phyloP scores from a whole-genome alignment of 345 rosid species.

The Eucalyptus marginata region DNA sequence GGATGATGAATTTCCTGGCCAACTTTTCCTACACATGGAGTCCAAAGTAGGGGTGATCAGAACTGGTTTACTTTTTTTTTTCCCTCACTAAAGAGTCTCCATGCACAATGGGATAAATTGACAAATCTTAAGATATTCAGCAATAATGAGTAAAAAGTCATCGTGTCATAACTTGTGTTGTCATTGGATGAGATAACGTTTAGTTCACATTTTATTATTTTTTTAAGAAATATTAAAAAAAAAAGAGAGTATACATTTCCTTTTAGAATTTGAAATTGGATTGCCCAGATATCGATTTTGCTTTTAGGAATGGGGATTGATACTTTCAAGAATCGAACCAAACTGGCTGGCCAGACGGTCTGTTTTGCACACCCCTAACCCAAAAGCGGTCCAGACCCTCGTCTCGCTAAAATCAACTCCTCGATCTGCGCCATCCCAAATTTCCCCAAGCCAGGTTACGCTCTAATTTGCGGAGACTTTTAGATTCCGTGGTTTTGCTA shows the following conservation, averaged over 20 bases:
- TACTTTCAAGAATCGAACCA: too few species aligned
- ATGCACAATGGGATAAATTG: accelerated
- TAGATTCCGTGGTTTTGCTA: not conserved
- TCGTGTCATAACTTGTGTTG: too few species aligned
- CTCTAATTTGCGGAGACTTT: not conserved
- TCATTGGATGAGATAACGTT: accelerated
- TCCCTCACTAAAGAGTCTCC: too few species aligned
- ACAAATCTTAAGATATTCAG: too few species aligned
- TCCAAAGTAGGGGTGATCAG: not conserved
- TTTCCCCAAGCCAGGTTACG: slow-evolving; percentile 79
- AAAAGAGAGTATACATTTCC: accelerated
- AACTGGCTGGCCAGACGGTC: accelerated
- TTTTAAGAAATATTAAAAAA: too few species aligned
- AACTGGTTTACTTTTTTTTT: too few species aligned
- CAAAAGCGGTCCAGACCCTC: slow-evolving; percentile 25
- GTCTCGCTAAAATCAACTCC: slow-evolving; percentile 43
- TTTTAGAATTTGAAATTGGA: accelerated
- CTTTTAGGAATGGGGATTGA: too few species aligned
- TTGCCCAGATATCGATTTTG: accelerated
- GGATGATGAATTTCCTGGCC: not conserved
- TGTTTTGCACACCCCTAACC: too few species aligned
- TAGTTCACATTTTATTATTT: too few species aligned
- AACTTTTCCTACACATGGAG: slow-evolving; percentile 18
- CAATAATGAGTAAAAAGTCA: too few species aligned
- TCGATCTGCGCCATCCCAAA: slow-evolving; percentile 71